These are phyloP conservation scores for Alternaria burnsii DNA, from an alignment of 2,329 filamentous ascomycete species.

Conservation along the genomic window DNA sequence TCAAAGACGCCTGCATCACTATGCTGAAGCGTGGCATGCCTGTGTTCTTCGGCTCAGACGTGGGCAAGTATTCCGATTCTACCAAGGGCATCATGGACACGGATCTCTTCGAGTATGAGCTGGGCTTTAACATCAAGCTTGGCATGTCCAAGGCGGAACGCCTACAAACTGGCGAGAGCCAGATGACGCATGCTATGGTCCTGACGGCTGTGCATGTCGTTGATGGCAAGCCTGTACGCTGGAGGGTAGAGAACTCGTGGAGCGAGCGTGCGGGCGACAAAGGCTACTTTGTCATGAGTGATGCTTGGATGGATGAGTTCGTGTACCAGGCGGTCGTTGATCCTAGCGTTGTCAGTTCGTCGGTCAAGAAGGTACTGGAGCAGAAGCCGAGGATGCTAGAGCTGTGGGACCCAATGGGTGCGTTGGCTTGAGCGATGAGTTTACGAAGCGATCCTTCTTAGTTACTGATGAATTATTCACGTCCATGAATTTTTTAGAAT, in stretches of 20 bases:
- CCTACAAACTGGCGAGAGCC: slow-evolving; percentile 75
- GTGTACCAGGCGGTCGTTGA: slow-evolving; percentile 88
- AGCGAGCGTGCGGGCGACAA: slow-evolving; percentile 73
- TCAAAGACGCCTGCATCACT: slow-evolving; percentile 76
- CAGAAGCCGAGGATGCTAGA: slow-evolving; percentile 70
- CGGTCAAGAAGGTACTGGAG: slow-evolving; percentile 74
- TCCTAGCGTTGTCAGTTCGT: slow-evolving; percentile 65
- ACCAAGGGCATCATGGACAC: slow-evolving; percentile 80
- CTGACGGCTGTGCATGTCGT: slow-evolving; percentile 84
- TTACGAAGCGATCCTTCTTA: background rate
- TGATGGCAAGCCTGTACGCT: slow-evolving; percentile 72
- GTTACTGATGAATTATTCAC: background rate
- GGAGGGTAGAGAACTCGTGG: slow-evolving; percentile 91
- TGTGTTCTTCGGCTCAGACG: slow-evolving; percentile 89
- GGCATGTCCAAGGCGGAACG: slow-evolving; percentile 79
- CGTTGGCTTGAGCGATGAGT: slow-evolving; percentile 62
- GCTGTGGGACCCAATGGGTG: slow-evolving; percentile 83
- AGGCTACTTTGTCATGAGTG: slow-evolving; percentile 90
- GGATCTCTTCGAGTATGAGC: slow-evolving; percentile 77
- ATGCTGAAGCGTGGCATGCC: slow-evolving; percentile 83
- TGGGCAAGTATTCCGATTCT: slow-evolving; percentile 80
- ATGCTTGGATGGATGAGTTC: slow-evolving; percentile 72
- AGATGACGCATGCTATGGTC: slow-evolving; percentile 95
- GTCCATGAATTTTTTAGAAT: background rate
- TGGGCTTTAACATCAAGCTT: slow-evolving; percentile 81